Percentiles rank a stretch among this genome's conserved stretches.
phyloP scores from a whole-genome alignment of 2,329 filamentous ascomycete species.

The Trichoderma breve region DNA sequence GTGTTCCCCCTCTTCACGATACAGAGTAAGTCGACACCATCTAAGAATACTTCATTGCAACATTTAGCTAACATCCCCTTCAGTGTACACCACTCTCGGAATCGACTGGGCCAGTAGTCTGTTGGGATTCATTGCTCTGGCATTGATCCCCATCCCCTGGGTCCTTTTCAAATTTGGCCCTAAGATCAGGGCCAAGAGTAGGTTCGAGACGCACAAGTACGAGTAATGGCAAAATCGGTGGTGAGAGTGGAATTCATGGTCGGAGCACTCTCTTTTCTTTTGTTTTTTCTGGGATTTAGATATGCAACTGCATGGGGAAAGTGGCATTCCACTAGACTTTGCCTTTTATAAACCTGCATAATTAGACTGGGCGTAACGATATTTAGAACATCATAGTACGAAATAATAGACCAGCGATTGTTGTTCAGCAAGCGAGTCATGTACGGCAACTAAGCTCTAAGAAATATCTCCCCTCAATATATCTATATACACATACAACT shows the following conservation, averaged over 20 bases:
- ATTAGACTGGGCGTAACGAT: not conserved
- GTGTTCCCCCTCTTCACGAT: conserved; percentile 62
- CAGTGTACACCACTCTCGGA: conserved; percentile 45
- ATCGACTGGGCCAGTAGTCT: conserved; percentile 48
- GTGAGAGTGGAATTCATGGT: not conserved
- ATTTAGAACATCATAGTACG: not conserved
- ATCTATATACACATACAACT: not conserved
- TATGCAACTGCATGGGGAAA: not conserved
- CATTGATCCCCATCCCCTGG: conserved; percentile 52
- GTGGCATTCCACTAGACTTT: not conserved
- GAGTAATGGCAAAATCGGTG: not conserved
- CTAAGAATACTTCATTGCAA: too few species aligned
- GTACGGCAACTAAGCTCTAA: not conserved
- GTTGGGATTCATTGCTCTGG: conserved; percentile 46
- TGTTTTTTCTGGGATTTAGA: not conserved
- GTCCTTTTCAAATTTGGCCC: conserved; percentile 51
- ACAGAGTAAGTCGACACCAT: conserved; percentile 43
- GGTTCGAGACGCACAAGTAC: conserved; percentile 38
- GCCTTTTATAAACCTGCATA: not conserved
- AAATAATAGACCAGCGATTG: conserved; percentile 3
- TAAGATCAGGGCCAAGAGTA: conserved; percentile 39
- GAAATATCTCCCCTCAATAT: too few species aligned
- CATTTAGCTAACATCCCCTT: conserved; percentile 17
- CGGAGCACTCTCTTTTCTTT: not conserved
- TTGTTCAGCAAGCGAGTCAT: not conserved